Evolutionary conservation across 768 basidiomycete genomes (phyloP).

Genomic region (Russula olivacea): DNA sequence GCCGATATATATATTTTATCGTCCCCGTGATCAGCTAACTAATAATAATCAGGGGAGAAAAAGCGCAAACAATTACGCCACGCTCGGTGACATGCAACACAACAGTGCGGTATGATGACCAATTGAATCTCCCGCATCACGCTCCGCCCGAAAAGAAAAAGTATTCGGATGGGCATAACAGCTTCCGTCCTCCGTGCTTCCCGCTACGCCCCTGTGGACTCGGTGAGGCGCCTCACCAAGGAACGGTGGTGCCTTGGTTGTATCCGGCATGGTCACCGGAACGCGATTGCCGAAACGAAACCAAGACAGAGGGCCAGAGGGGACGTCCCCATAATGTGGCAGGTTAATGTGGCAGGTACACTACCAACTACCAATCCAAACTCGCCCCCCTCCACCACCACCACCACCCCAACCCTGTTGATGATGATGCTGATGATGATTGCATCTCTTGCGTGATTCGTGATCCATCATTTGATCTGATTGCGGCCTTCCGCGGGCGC

Average conservation of each 20-base stretch:
- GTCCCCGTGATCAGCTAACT: conserved; percentile 11
- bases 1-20: background rate
- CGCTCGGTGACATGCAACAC: background rate
- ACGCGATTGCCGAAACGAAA: conserved; percentile 6
- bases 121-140: conserved; percentile 1
- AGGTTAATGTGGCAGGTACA: too few relatives aligned
- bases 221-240: background rate
- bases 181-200: conserved; percentile 23
- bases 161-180: conserved; percentile 14
- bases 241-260: conserved; percentile 3
- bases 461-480: background rate
- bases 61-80: conserved; percentile 11
- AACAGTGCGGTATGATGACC: conserved; percentile 1
- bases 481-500: conserved; percentile 7
- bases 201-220: conserved; percentile 8
- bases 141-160: conserved; percentile 16
- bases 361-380: background rate
- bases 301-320: too few relatives aligned
- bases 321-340: too few relatives aligned
- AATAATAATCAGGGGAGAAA: background rate
- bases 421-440: background rate
- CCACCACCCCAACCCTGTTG: background rate
- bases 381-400: background rate
- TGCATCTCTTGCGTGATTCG: background rate
- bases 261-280: background rate